Evolutionary conservation across 768 basidiomycete genomes (phyloP).

Genomic region (Kwoniella shandongensis): DNA sequence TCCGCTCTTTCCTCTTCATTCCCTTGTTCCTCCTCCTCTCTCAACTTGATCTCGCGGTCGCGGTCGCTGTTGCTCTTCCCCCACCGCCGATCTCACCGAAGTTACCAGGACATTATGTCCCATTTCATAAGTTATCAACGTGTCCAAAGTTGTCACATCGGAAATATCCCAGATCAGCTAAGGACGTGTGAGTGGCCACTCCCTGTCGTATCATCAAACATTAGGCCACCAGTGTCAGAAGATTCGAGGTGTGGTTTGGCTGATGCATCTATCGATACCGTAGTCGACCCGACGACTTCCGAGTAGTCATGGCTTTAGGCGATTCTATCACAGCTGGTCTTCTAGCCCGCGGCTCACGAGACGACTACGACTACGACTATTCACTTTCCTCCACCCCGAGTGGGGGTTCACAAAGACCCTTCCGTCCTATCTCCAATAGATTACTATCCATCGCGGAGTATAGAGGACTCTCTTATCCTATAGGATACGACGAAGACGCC

Average conservation of each 20-base stretch:
- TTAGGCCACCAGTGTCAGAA: too few relatives aligned
- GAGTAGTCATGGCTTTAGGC: conserved; percentile 51
- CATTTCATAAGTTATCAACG: conserved; percentile 19
- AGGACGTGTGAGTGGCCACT: conserved; percentile 36
- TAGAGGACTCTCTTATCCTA: conserved; percentile 38
- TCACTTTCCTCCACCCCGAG: too few relatives aligned
- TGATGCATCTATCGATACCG: too few relatives aligned
- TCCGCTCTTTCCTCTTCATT: too few relatives aligned
- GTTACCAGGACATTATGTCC: conserved; percentile 15
- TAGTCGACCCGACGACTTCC: conserved; percentile 53
- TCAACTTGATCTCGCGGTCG: too few relatives aligned
- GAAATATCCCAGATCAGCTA: conserved; percentile 14
- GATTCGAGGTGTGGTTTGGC: too few relatives aligned
- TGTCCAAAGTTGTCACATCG: conserved; percentile 24
- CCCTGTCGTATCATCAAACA: too few relatives aligned
- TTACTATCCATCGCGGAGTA: conserved; percentile 29
- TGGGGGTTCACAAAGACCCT: conserved; percentile 5
- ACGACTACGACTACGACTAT: too few relatives aligned
- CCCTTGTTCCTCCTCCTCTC: too few relatives aligned
- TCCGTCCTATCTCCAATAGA: background rate
- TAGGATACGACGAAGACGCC: conserved; percentile 26
- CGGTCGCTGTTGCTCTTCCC: too few relatives aligned
- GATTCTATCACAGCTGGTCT: conserved; percentile 53
- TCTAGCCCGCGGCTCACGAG: conserved; percentile 36
- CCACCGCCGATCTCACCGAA: too few relatives aligned